Conservation (phyloP, 345 rosid genomes). For the Punica granatum region DNA sequence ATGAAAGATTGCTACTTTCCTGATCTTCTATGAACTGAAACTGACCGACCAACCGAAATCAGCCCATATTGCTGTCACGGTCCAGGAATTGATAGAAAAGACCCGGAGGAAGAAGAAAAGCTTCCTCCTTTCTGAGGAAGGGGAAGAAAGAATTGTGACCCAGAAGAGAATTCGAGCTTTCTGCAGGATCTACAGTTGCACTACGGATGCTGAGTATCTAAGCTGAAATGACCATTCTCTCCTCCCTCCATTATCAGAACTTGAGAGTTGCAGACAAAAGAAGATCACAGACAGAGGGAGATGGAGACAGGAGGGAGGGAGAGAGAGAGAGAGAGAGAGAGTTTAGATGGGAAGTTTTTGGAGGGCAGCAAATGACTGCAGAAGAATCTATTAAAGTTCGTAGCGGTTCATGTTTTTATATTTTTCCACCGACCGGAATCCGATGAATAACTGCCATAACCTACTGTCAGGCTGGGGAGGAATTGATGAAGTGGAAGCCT, state of each 20-base stretch:
- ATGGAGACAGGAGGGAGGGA: neutral
- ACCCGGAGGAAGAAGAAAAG: neutral
- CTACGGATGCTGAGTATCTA: neutral
- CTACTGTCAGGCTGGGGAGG: neutral
- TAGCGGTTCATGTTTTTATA: neutral
- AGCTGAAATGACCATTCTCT: neutral
- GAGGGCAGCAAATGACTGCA: neutral
- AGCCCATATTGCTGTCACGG: neutral
- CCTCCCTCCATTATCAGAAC: neutral
- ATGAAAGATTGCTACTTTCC: slow-evolving; percentile 23
- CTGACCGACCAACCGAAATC: neutral
- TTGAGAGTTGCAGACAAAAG: neutral
- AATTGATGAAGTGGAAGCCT: neutral
- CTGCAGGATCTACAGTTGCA: neutral
- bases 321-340: neutral
- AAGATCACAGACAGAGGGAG: neutral
- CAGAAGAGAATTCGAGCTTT: slow-evolving; percentile 7
- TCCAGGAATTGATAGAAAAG: too few species aligned
- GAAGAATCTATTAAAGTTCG: neutral
- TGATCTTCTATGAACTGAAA: slow-evolving; percentile 2
- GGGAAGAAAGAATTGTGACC: slow-evolving; percentile 7
- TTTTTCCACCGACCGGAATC: neutral
- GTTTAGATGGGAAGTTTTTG: neutral
- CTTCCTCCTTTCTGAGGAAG: neutral
- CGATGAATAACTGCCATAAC: neutral